Conservation (phyloP, 352 stramenopile genomes). For the Nothophytophthora sp. region DNA sequence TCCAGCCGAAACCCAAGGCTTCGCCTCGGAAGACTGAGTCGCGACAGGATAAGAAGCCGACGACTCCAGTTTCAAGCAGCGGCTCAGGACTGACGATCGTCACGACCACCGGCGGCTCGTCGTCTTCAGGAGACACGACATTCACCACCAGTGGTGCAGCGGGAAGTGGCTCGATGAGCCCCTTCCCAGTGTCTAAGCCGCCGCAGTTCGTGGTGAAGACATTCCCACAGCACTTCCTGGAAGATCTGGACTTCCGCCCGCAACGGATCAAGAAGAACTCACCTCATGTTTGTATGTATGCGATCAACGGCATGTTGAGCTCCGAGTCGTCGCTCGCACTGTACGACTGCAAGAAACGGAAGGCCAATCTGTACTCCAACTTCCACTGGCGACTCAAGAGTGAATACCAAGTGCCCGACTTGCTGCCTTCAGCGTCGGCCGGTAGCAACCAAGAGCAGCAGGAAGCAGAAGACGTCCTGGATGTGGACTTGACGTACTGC, state of each 20-base stretch:
- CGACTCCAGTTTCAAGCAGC: slow-evolving; percentile 3
- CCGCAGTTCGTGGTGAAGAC: slow-evolving; percentile 73
- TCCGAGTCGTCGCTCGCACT: slow-evolving; percentile 75
- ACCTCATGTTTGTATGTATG: slow-evolving; percentile 59
- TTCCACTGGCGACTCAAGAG: slow-evolving; percentile 78
- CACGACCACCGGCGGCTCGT: slow-evolving; percentile 14
- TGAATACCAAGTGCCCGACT: slow-evolving; percentile 63
- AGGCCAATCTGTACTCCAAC: slow-evolving; percentile 72
- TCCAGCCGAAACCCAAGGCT: slow-evolving; percentile 30
- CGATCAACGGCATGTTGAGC: slow-evolving; percentile 73
- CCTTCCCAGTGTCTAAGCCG: slow-evolving; percentile 19
- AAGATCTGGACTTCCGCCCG: slow-evolving; percentile 84
- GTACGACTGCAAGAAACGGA: slow-evolving; percentile 56
- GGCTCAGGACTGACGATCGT: slow-evolving; percentile 19
- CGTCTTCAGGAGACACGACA: slow-evolving; percentile 31
- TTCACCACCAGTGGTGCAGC: slow-evolving; percentile 30
- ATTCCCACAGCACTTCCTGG: slow-evolving; percentile 85
- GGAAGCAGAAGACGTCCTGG: slow-evolving; percentile 29
- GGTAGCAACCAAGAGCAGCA: slow-evolving; percentile 6
- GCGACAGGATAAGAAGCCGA: slow-evolving; percentile 3
- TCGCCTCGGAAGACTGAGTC: slow-evolving; percentile 16
- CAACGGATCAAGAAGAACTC: slow-evolving; percentile 84
- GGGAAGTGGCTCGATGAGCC: slow-evolving; percentile 10
- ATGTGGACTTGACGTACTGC: slow-evolving; percentile 77
- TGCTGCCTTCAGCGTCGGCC: slow-evolving; percentile 25